Percentiles rank a stretch among this genome's conserved stretches.
Conservation (phyloP, 495 filamentous ascomycete species). For the Hypoxylon rickii region DNA sequence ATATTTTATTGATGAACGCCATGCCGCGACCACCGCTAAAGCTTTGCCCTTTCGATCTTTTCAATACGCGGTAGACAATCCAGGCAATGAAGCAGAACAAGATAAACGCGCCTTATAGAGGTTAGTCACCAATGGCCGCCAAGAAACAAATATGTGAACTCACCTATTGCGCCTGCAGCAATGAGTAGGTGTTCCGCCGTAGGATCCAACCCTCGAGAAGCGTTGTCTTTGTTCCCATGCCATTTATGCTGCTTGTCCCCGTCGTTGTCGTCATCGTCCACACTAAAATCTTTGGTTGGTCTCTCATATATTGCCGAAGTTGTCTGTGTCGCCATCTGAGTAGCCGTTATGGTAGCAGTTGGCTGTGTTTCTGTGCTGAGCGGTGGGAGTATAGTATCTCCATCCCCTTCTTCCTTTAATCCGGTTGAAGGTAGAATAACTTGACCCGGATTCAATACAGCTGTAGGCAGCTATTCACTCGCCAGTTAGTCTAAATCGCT, state of each 20-base stretch:
- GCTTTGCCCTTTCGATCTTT: slow-evolving; percentile 35
- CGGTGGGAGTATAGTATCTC: background rate
- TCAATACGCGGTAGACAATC: slow-evolving; percentile 44
- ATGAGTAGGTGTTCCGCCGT: slow-evolving; percentile 51
- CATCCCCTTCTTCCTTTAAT: slow-evolving; percentile 3
- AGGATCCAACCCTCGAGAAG: slow-evolving; percentile 31
- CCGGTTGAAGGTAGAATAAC: background rate
- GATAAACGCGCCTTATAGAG: slow-evolving; percentile 44
- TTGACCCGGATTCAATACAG: background rate
- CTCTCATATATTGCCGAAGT: background rate
- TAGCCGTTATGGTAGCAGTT: background rate
- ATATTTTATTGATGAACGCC: slow-evolving; percentile 20
- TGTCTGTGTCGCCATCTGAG: background rate
- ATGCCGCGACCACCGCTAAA: slow-evolving; percentile 3
- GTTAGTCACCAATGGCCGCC: slow-evolving; percentile 1
- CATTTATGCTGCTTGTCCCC: slow-evolving; percentile 20
- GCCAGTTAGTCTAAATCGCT: slow-evolving; percentile 5
- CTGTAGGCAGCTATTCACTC: background rate
- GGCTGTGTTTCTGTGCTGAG: background rate
- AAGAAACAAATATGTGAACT: slow-evolving; percentile 5
- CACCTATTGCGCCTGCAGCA: slow-evolving; percentile 56
- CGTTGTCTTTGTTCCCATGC: slow-evolving; percentile 12
- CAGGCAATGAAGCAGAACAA: slow-evolving; percentile 47
- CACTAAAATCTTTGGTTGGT: slow-evolving; percentile 3
- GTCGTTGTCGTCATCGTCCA: slow-evolving; percentile 20